Conservation (phyloP, 345 rosid genomes). For the Aquilaria yunnanensis region DNA sequence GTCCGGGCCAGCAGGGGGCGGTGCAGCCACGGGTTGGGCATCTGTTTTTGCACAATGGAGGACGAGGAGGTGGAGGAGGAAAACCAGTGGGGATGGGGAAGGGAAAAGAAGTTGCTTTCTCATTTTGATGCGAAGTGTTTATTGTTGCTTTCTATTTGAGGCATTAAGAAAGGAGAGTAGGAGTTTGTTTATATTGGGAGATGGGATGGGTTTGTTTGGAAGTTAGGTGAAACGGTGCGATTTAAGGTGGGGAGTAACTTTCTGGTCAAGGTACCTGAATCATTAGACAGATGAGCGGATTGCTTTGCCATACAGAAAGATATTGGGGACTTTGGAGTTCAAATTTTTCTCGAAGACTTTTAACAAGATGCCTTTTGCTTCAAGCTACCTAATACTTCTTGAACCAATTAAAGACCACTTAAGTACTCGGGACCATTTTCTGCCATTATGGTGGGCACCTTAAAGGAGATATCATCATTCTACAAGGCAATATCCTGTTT, state of each 20-base stretch:
- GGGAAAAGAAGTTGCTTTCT: conserved; percentile 28
- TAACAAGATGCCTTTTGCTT: too few species aligned
- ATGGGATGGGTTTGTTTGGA: conserved; percentile 17
- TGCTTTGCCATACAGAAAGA: too few species aligned
- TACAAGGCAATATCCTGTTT: too few species aligned
- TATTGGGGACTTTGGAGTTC: too few species aligned
- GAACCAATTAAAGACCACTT: too few species aligned
- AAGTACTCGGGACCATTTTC: too few species aligned
- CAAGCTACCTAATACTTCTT: too few species aligned
- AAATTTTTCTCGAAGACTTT: too few species aligned
- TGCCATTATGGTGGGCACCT: too few species aligned
- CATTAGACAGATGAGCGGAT: too few species aligned
- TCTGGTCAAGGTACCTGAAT: too few species aligned
- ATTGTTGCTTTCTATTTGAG: conserved; percentile 9
- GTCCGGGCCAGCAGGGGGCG: conserved; percentile 51
- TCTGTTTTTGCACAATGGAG: conserved; percentile 18
- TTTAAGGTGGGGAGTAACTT: conserved; percentile 21
- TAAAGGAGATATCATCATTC: too few species aligned
- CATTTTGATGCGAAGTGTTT: conserved; percentile 14
- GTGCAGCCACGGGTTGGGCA: conserved; percentile 30
- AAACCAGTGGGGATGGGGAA: not conserved
- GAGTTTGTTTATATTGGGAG: conserved; percentile 18
- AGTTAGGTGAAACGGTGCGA: conserved; percentile 33
- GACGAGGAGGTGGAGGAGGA: conserved; percentile 26
- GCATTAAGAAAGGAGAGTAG: conserved; percentile 5